Evolutionary conservation across 2,329 filamentous ascomycete genomes (phyloP).

Genomic region (Lachnellula suecica): DNA sequence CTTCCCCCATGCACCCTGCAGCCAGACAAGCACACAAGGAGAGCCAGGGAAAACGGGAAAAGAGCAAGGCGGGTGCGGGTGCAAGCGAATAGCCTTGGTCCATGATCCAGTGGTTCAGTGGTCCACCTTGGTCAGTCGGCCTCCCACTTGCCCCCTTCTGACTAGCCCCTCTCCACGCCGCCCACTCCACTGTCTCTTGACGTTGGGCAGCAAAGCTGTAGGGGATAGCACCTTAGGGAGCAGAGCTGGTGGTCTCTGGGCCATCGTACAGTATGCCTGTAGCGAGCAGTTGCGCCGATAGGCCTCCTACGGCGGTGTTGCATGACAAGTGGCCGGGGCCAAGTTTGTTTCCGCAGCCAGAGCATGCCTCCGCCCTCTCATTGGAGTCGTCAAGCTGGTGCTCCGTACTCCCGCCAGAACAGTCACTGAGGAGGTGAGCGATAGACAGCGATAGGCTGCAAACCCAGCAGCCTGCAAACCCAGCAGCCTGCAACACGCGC

Average conservation of each 20-base stretch:
- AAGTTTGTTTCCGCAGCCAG: slow-evolving; percentile 18
- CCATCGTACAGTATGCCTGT: slow-evolving; percentile 6
- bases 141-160: background rate
- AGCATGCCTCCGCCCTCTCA: slow-evolving; percentile 9
- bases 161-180: background rate
- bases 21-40: background rate
- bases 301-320: slow-evolving; percentile 18
- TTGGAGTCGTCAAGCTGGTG: slow-evolving; percentile 16
- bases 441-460: slow-evolving; percentile 17
- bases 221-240: background rate
- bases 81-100: slow-evolving; percentile 19
- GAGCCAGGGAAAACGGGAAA: slow-evolving; percentile 13
- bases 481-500: slow-evolving; percentile 17
- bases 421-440: slow-evolving; percentile 11
- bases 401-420: slow-evolving; percentile 15
- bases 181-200: slow-evolving; percentile 6
- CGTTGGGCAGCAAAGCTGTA: slow-evolving; percentile 24
- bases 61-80: slow-evolving; percentile 30
- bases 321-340: slow-evolving; percentile 24
- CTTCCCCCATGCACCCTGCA: slow-evolving; percentile 5
- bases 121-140: background rate
- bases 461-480: slow-evolving; percentile 15
- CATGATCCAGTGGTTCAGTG: background rate
- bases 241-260: background rate
- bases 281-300: slow-evolving; percentile 21